Evolutionary conservation across 768 basidiomycete genomes (phyloP), one percentile per base, ranked within the genome.

Genomic region (Cystofilobasidium macerans): DNA sequence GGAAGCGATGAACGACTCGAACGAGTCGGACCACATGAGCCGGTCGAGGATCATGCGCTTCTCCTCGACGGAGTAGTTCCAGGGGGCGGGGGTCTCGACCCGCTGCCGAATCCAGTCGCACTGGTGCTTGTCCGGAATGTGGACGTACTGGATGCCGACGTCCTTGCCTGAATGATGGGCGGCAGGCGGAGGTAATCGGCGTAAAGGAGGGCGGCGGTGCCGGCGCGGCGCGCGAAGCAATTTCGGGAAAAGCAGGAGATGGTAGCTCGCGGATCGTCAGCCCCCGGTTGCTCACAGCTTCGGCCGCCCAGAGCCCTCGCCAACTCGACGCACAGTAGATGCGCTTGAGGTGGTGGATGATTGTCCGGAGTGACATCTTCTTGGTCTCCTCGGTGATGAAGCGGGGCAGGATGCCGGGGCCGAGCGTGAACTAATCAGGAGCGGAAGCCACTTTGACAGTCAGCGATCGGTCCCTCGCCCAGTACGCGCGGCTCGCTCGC

Each of bases 81-180:
- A 97, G 9, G 94, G 94, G 72, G 88, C 86, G 0, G 95, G 95
- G 20, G 86, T 85, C 77, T 99, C 95, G 53, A 98, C 81, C 67
- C 95, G 88, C 74, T 92, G 90, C 70, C 95, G 83, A 72, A 99
- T 93, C 95, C 95, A 99, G 78, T 99, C 93, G 74, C 95, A 99
- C 75, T 99, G 89, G 70, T 93, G 89, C 80, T 94, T 89, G 81
- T 95, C 89, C 32, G 94, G 89, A 67, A 99, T 99, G 78, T 99
- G 95, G 32, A 76, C 75, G 70, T 76, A 77, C 65, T 77, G 76
- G 30, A 76, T 71, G 71, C 76, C 76, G 57, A 77, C 73, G 65
- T 87, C 85, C 62, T 89, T 88, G 72, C 89, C 89, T 92, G 71
- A 9, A 54, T 8, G 38, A 16, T n/a, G 26, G 20, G 26, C 53